A percentile compares a stretch with the other conserved stretches of the same genome.
Conservation (phyloP, 2,329 filamentous ascomycete species). For the Corinectria fuckeliana region DNA sequence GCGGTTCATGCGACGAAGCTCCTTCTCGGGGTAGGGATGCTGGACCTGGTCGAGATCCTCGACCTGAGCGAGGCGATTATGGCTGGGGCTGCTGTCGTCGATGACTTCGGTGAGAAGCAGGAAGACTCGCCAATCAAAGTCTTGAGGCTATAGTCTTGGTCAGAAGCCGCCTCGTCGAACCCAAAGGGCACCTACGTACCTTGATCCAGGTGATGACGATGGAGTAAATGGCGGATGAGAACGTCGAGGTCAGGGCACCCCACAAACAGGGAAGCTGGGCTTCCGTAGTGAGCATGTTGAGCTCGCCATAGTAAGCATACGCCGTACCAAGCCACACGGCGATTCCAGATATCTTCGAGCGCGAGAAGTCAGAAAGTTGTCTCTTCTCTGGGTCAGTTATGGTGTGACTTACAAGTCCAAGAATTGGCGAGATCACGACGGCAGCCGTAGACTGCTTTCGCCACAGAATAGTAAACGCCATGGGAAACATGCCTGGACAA, state of each 20-base stretch:
- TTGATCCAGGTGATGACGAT: conserved; percentile 14
- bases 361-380: background rate
- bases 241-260: conserved; percentile 14
- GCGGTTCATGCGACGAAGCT: conserved; percentile 10
- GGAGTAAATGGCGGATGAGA: conserved; percentile 15
- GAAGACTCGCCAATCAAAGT: conserved; percentile 16
- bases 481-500: conserved; percentile 15
- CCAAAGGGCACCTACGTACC: background rate
- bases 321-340: conserved; percentile 13
- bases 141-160: background rate
- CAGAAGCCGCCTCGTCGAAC: background rate
- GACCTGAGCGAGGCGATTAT: conserved; percentile 3
- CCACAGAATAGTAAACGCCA: conserved; percentile 16
- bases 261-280: conserved; percentile 16
- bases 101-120: conserved; percentile 11
- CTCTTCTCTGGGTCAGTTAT: background rate
- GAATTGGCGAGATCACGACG: conserved; percentile 11
- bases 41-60: conserved; percentile 15
- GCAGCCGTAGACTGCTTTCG: conserved; percentile 15
- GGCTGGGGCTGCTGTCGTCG: conserved; percentile 1
- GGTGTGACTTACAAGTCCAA: conserved; percentile 3
- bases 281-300: conserved; percentile 11
- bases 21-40: conserved; percentile 12
- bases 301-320: conserved; percentile 15
- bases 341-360: conserved; percentile 2